phyloP scores from a whole-genome alignment of 2,329 filamentous ascomycete species.

The Pseudomassariella vexata region DNA sequence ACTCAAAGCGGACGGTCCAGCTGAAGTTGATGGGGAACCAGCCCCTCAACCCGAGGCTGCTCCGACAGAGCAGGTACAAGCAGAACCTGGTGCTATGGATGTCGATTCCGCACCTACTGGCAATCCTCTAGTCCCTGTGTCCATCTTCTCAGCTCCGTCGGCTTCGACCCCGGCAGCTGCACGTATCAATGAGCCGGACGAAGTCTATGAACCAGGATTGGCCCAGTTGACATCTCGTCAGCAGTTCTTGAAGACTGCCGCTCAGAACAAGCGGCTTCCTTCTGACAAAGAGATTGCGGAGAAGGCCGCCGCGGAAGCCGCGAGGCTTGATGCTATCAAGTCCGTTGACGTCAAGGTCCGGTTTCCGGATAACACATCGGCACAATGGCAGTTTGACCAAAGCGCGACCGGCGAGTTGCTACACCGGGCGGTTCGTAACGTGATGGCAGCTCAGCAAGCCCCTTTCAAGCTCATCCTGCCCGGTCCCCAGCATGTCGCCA shows the following conservation, averaged over 20 bases:
- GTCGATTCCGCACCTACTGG: slow-evolving; percentile 21
- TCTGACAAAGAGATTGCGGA: slow-evolving; percentile 79
- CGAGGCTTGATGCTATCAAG: slow-evolving; percentile 59
- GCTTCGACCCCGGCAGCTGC: slow-evolving; percentile 73
- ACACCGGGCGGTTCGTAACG: slow-evolving; percentile 66
- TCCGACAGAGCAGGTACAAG: slow-evolving; percentile 3
- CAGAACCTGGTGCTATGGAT: slow-evolving; percentile 21
- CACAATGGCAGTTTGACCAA: slow-evolving; percentile 65
- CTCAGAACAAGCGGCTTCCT: slow-evolving; percentile 69
- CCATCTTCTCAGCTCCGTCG: slow-evolving; percentile 73
- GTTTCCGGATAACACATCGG: slow-evolving; percentile 79
- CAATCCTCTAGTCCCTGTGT: slow-evolving; percentile 42
- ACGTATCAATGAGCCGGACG: slow-evolving; percentile 58
- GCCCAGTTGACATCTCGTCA: slow-evolving; percentile 73
- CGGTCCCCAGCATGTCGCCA: slow-evolving; percentile 40
- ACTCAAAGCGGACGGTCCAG: background rate
- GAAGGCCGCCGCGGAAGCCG: slow-evolving; percentile 58
- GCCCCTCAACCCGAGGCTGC: slow-evolving; percentile 7
- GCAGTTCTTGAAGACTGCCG: slow-evolving; percentile 52
- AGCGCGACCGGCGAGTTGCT: slow-evolving; percentile 65
- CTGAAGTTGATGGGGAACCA: background rate
- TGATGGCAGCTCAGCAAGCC: slow-evolving; percentile 60
- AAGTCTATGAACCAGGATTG: slow-evolving; percentile 71
- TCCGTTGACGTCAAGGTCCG: slow-evolving; percentile 73
- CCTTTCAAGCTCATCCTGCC: slow-evolving; percentile 68